Conservation (phyloP, 805 yeast species). For the Starmerella scarabaei region DNA sequence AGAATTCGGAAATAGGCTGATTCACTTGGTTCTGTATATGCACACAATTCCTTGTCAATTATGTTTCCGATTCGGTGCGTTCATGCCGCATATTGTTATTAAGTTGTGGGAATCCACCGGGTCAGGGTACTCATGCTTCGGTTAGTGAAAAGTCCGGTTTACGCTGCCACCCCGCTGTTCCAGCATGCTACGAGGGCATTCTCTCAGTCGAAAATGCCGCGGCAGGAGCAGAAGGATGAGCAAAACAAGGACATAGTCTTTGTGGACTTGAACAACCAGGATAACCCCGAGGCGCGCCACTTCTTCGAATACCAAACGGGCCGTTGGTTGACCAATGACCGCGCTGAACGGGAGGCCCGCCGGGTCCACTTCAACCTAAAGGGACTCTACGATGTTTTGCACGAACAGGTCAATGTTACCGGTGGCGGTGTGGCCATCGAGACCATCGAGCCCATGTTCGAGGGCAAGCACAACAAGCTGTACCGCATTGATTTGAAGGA, state of each 20-base stretch:
- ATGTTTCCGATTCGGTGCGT: too few relatives aligned
- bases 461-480: conserved; percentile 86
- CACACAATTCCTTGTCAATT: too few relatives aligned
- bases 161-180: too few relatives aligned
- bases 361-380: conserved; percentile 68
- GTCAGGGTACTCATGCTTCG: too few relatives aligned
- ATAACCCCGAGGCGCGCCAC: conserved; percentile 22
- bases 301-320: conserved; percentile 93
- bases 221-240: too few relatives aligned
- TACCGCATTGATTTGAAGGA: conserved; percentile 58
- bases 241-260: conserved; percentile 5
- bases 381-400: conserved; percentile 42
- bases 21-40: too few relatives aligned
- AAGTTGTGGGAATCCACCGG: too few relatives aligned
- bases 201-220: too few relatives aligned
- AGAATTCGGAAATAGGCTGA: too few relatives aligned
- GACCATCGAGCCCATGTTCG: conserved; percentile 73
- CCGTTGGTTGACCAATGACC: conserved; percentile 77
- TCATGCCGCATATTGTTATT: too few relatives aligned
- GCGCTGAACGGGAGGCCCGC: conserved; percentile 58
- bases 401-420: conserved; percentile 22
- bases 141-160: too few relatives aligned
- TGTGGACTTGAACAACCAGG: conserved; percentile 18
- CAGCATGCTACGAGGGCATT: too few relatives aligned
- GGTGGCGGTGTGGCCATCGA: conserved; percentile 37